Evolutionary conservation across 805 yeast species (phyloP), one percentile per base, ranked within the genome.

Genomic region (Monosporozyma servazzii): DNA sequence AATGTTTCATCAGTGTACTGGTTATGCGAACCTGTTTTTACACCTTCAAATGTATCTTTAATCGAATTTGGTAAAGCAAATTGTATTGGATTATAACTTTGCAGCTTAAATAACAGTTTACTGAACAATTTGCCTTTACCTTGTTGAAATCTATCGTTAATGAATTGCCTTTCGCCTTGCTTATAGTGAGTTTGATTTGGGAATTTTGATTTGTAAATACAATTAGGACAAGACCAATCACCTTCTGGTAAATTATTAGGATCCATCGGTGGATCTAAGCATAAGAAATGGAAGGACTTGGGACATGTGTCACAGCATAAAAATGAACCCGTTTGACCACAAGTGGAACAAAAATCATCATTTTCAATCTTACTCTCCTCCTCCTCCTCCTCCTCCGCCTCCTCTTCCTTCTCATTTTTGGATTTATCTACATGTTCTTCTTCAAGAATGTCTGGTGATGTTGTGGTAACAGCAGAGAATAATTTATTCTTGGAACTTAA

Each of bases 231-330:
- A 57, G 76, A 81, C 99, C 99, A 91, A 54, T 81, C 84, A 37
- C 86, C 96, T 47, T 84, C 95, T 0, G 98, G 98, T 7, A 88
- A 69, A 39, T 76, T 64, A 48, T 77, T 75, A 42, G 84, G 88
- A 58, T 84, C 88, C 33, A 84, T 69, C 0, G 99, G 98, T 2
- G 98, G 98, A 60, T 87, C 85, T 54, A 91, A 78, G 66, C 99
- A 91, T 5, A 86, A 75, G 63, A 93, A 88, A 64, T 91, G 99
- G 68, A 91, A 93, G 1, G 96, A 86, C 59, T 76, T 77, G 0
- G 97, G 96, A 67, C 99, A 91, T 1, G 86, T 75, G 59, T 91
- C 99, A 69, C 99, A 91, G 68, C 98, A 93, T 23, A 91, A 73
- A 59, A 91, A 89, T 27, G 86, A 76, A 11, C 99, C 99, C 0